Conservation (phyloP, 78 protist species). For the Salpingoeca rosetta region DNA sequence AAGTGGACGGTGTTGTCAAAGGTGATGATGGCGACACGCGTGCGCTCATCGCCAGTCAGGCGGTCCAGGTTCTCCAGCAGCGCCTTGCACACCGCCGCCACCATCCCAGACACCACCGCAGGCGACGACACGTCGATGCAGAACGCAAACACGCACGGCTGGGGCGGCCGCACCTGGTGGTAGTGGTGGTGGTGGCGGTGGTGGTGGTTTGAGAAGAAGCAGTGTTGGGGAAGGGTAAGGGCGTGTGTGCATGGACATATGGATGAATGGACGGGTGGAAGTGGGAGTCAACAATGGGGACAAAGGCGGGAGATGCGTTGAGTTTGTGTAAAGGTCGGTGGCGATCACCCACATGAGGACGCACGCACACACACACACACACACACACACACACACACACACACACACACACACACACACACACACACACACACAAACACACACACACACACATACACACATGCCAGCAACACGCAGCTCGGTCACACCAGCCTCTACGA, state of each 20-base stretch:
- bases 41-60: slow-evolving; percentile 15
- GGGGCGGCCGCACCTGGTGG: slow-evolving; percentile 11
- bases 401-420: too few species aligned
- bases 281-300: too few species aligned
- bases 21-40: slow-evolving; percentile 4
- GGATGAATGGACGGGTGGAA: too few species aligned
- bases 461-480: too few species aligned
- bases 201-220: not conserved
- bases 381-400: too few species aligned
- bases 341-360: too few species aligned
- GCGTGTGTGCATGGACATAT: not conserved
- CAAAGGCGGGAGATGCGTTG: too few species aligned
- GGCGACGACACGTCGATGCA: slow-evolving; percentile 2
- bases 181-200: not conserved
- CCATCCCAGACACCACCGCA: not conserved
- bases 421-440: too few species aligned
- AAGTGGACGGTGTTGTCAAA: slow-evolving; percentile 21
- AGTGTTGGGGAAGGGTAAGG: not conserved
- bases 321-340: too few species aligned
- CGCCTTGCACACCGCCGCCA: not conserved
- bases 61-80: not conserved
- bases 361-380: too few species aligned
- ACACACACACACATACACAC: too few species aligned
- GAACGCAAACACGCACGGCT: slow-evolving; percentile 4
- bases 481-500: too few species aligned